Base-by-base conservation (phyloP, 169 alveolate species). In the Eimeria sp. region DNA sequence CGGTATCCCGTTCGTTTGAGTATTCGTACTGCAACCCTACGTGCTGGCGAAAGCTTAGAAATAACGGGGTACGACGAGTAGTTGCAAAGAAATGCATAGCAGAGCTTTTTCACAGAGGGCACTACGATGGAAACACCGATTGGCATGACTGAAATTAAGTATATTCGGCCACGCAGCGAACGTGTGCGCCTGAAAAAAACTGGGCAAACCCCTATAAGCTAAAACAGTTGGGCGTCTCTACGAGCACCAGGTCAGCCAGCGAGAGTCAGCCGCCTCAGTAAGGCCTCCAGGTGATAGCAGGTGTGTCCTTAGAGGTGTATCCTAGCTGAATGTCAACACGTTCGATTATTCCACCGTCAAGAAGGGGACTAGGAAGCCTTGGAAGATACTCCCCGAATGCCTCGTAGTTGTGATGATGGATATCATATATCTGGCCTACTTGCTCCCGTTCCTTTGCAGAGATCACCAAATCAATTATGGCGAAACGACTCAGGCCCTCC, bases 401-500 rank as follows among this genome's bases (percentile, higher is more conserved):
- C 80, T 30, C 80, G 54, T 33, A 71, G 80, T 71, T 37, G 54
- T 71, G 80, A 37, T 37, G 54, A 10, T 33, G 23, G 13, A 71
- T 71, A 13, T 71, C 80, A 2, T 71, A 16, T 54, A 71, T 49
- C 80, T 37, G 80, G 13, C 8, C 9, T 16, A 33, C 13, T 71
- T 71, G 80, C 80, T 71, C 80, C 54, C 37, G 43, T 71, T 71
- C 80, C 52, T 71, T 71, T 71, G 54, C 54, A 37, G 80, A 71
- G 6, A 71, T 33, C 49, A 71, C 80, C 54, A 71, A 33, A 27
- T 27, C 80, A 37, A 71, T 33, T 49, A 20, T 13, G 10, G 54
- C 11, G 25, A 71, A 54, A 33, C 80, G 54, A 52, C 54, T 71
- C 25, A 30, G 25, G 54, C 54, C 80, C 23, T 30, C n/a, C 80